Evolutionary conservation across 2,329 filamentous ascomycete genomes (phyloP), one percentile per base, ranked within the genome.

Genomic region (Arthroderma sp.): DNA sequence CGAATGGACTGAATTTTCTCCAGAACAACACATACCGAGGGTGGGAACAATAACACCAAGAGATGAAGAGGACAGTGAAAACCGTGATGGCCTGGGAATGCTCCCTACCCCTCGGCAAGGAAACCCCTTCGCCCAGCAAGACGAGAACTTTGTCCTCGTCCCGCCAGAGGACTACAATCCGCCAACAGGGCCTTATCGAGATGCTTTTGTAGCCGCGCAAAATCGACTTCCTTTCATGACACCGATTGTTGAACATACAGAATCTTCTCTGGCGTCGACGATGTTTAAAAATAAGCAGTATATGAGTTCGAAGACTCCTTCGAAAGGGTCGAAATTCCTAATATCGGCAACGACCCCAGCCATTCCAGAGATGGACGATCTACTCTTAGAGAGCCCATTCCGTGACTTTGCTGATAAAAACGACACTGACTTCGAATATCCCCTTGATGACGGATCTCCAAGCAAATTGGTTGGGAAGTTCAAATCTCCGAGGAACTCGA

Each of bases 141-240:
- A 28, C 11, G 38, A 55, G 28, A 58, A 72, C 63, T 95, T 88
- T 66, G 79, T 93, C 17, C 88, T 88, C 0, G 79, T 91, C 37
- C 86, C 87, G 0, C 90, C 90, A 0, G 88, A 95, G 67, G 88
- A 94, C 70, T 95, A 90, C 69, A 83, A 91, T 63, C 82, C 88
- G 47, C 86, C 88, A 17, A 86, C 81, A 58, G 81, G 85, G 52
- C 87, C 88, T 59, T 95, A 86, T 77, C 84, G 90, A 67, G 87
- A 95, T 71, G 82, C 88, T 67, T 80, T 76, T 37, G 81, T 90
- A 69, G 79, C 85, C 70, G 89, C 90, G 59, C 94, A 96, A 66
- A 95, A 91, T 71, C 85, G 91, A 56, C 77, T 97, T 8, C 93
- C 91, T 2, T 98, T 97, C 70, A 97, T 98, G 93, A 98, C 93